phyloP scores from a whole-genome alignment of 495 filamentous ascomycete genomes.

The Penicillium argentinense region DNA sequence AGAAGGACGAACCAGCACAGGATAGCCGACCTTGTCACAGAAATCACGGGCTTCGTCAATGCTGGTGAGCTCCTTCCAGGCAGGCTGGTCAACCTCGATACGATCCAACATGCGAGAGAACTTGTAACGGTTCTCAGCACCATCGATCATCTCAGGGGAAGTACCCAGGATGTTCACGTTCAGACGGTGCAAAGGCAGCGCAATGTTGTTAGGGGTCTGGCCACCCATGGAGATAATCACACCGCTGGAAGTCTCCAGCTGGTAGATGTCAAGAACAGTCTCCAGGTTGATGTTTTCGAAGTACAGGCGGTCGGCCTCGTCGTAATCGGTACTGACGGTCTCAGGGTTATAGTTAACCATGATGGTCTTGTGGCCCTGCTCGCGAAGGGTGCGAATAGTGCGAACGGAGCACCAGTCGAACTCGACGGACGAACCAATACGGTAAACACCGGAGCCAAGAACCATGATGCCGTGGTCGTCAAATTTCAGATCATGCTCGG shows the following conservation, averaged over 20 bases:
- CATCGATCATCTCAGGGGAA: conserved; percentile 98
- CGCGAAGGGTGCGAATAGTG: conserved; percentile 87
- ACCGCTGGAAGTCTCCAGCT: conserved; percentile 80
- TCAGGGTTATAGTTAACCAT: conserved; percentile 99
- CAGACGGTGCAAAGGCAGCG: conserved; percentile 79
- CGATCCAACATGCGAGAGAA: conserved; percentile 97
- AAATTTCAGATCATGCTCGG: conserved; percentile 81
- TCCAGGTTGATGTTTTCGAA: conserved; percentile 98
- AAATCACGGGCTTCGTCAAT: conserved; percentile 83
- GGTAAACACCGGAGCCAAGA: conserved; percentile 93
- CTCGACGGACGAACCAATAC: conserved; percentile 96
- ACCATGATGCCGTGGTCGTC: conserved; percentile 94
- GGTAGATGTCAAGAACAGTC: conserved; percentile 92
- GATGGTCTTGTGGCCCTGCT: conserved; percentile 88
- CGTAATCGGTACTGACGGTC: conserved; percentile 93
- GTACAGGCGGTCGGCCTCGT: conserved; percentile 92
- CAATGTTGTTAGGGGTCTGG: conserved; percentile 98
- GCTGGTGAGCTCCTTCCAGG: conserved; percentile 96
- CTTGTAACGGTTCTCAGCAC: conserved; percentile 96
- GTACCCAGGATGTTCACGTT: conserved; percentile 93
- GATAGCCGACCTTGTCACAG: conserved; percentile 85
- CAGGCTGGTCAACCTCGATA: conserved; percentile 91
- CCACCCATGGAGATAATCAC: conserved; percentile 99
- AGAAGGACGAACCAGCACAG: conserved; percentile 91
- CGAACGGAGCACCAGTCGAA: conserved; percentile 99